Conservation (phyloP, 768 basidiomycete species). For the Lactifluus rugatus region DNA sequence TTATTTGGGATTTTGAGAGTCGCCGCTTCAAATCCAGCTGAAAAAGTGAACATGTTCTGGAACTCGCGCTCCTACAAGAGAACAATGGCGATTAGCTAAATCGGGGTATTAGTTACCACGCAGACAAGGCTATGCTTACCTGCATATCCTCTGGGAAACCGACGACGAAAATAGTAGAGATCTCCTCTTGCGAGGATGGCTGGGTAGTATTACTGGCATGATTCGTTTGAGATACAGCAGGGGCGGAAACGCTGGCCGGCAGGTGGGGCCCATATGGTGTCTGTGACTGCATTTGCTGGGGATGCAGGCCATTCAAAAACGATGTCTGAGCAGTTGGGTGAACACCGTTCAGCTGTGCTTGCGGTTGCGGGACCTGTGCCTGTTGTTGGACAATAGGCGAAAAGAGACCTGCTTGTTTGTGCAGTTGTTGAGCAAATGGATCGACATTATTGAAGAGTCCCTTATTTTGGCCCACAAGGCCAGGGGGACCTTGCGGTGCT, state of each 20-base stretch:
- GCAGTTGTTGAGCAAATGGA: constrained; percentile 19
- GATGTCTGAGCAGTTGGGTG: constrained; percentile 26
- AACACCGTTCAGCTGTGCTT: constrained; percentile 27
- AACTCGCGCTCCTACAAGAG: constrained; percentile 86
- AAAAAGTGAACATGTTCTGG: constrained; percentile 99
- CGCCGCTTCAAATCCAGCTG: constrained; percentile 90
- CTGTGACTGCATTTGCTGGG: constrained; percentile 46
- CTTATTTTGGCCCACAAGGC: constrained; percentile 14
- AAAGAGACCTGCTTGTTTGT: constrained; percentile 21
- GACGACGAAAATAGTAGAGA: constrained; percentile 95
- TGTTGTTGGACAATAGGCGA: constrained; percentile 29
- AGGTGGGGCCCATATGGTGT: constrained; percentile 69
- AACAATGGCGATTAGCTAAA: constrained; percentile 13
- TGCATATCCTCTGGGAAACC: constrained; percentile 99
- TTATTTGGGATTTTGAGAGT: constrained; percentile 96
- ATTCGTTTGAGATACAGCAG: constrained; percentile 17
- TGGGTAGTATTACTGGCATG: constrained; percentile 26
- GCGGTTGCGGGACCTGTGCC: constrained; percentile 27
- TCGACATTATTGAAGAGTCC: constrained; percentile 13
- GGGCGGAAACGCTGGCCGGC: constrained; percentile 32
- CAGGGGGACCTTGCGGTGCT: constrained; percentile 9
- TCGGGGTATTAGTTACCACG: constrained; percentile 8
- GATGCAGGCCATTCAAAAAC: constrained; percentile 33
- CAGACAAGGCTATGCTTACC: constrained; percentile 36
- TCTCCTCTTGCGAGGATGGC: constrained; percentile 58